Conservation (phyloP, 257 asterid species). For the Leonotis leonurus region DNA sequence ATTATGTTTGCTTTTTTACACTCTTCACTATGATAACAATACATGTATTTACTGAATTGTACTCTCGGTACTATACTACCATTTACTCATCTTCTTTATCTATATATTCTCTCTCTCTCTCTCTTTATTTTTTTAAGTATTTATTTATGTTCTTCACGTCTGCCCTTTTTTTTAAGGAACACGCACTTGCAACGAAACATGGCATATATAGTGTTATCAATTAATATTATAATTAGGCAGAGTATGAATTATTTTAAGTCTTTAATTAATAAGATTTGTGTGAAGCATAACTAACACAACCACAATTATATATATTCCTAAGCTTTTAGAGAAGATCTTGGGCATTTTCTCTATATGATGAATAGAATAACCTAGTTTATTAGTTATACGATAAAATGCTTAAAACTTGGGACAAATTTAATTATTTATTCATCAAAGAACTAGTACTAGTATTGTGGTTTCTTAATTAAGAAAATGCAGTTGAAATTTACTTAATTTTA, state of each 20-base stretch:
- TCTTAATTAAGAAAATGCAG: neutral
- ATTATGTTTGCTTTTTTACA: neutral
- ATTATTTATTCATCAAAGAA: neutral
- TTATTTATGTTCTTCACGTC: neutral
- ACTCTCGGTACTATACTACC: too few species aligned
- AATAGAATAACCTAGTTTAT: neutral
- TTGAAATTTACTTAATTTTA: too few species aligned
- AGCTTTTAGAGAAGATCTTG: too few species aligned
- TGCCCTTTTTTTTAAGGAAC: too few species aligned
- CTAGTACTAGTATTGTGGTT: neutral
- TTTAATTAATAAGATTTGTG: too few species aligned
- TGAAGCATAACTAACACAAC: neutral
- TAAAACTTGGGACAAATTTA: neutral
- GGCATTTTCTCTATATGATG: neutral
- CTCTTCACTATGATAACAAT: neutral
- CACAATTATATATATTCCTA: too few species aligned
- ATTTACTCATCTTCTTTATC: too few species aligned
- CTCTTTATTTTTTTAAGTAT: neutral
- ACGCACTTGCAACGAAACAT: too few species aligned
- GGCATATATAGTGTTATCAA: too few species aligned
- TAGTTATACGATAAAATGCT: neutral
- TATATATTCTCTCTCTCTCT: neutral
- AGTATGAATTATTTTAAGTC: too few species aligned
- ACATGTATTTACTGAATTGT: too few species aligned
- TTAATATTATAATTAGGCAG: too few species aligned